phyloP scores from a whole-genome alignment of 1,139 yeast species.

The Scheffersomyces quercinus region DNA sequence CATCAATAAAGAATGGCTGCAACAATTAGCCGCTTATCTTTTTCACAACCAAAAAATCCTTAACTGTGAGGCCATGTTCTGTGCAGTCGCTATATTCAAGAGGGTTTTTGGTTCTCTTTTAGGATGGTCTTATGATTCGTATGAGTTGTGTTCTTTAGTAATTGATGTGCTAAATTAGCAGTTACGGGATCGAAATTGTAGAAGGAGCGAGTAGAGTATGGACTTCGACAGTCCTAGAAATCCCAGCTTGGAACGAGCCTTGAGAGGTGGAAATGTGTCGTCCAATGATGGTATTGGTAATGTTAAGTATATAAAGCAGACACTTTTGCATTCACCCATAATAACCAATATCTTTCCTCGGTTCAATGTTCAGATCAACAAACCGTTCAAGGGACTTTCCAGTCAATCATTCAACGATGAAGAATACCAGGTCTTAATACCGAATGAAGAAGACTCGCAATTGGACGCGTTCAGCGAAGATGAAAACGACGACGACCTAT shows the following conservation, averaged over 20 bases:
- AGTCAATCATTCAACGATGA: constrained; percentile 40
- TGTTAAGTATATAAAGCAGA: constrained; percentile 25
- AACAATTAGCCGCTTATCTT: no score
- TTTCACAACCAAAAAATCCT: no score
- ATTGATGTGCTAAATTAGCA: no score
- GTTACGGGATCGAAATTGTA: no score
- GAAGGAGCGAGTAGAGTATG: constrained; percentile 3
- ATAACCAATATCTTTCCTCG: constrained; percentile 32
- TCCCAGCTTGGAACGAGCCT: constrained; percentile 10
- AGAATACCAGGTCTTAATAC: constrained; percentile 35
- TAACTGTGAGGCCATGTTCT: no score
- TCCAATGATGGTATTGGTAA: background rate
- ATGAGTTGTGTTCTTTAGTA: no score
- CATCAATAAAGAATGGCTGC: no score
- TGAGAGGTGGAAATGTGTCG: background rate
- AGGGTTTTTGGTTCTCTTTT: no score
- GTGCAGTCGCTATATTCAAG: no score
- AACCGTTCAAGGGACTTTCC: constrained; percentile 35
- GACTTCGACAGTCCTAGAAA: constrained; percentile 6
- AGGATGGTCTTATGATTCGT: no score
- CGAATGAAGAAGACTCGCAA: constrained; percentile 43
- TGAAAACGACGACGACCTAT: constrained; percentile 25
- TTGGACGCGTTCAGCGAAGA: constrained; percentile 40
- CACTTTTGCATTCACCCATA: constrained; percentile 40
- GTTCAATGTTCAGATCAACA: constrained; percentile 33